Base-by-base conservation (phyloP, 805 yeast species). In the Cyberlindnera suaveolens region DNA sequence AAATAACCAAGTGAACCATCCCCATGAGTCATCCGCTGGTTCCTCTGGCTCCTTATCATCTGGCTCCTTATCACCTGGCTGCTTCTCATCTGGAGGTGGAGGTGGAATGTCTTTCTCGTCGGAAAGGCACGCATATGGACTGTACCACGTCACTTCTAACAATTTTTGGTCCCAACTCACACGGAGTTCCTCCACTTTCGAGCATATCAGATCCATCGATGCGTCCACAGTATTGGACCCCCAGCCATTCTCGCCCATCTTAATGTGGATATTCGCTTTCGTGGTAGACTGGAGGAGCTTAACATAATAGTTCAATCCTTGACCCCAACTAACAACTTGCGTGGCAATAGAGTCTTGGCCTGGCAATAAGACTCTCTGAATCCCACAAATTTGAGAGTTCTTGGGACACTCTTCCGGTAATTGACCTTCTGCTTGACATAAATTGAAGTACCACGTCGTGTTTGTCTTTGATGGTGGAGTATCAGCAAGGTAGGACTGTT, bases 381-480 rank as follows among this genome's bases (percentile, higher is more conserved):
- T 56, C 3, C 95, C 96, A 62, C 99, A 91, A 8, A 90, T 60
- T 50, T 85, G 85, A 1, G 90, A 77, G 48, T 82, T 80, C 38
- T 66, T 65, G 1, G 89, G 82, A 63, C 97, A 90, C 26, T 70
- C 70, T 6, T 53, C 46, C 3, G 44, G 51, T 9, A 70, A 66
- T 8, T 67, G 58, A 0, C 62, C 58, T 3, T 53, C 57, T 10
- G 64, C 62, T 37, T 77, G 79, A 65, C 95, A 87, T 8, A 88
- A 68, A 40, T 87, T 83, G 31, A 90, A 49, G 54, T 72, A 78
- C 90, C 96, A 86, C 3, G 76, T 70, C 30, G 71, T 62, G 39
- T 67, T 72, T 2, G 85, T 77, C 29, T 62, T 64, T 11, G 91
- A 75, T 2, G 99, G 98, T 15, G 98, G 98, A 10, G 96, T 86